Conservation (phyloP, 768 basidiomycete genomes). For the Paxillus ammoniavirescens region DNA sequence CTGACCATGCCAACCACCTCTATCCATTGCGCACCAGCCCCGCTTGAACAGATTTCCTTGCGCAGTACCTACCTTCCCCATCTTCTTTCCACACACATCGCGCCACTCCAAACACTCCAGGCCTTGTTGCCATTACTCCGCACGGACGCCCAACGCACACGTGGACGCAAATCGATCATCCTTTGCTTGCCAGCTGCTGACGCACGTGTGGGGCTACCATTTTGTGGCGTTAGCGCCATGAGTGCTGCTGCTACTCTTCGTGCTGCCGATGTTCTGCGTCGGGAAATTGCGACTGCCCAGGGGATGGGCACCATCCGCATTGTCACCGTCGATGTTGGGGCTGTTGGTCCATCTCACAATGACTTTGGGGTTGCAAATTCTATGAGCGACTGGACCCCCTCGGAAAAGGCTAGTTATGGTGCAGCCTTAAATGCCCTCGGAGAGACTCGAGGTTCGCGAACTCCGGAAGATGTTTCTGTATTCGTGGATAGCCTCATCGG, state of each 20-base stretch:
- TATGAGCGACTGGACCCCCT: conserved; percentile 72
- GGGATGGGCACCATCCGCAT: conserved; percentile 55
- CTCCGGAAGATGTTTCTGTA: conserved; percentile 52
- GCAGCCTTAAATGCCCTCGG: conserved; percentile 58
- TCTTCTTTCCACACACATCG: conserved; percentile 71
- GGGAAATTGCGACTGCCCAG: conserved; percentile 69
- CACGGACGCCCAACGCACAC: conserved; percentile 54
- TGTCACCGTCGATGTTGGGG: conserved; percentile 73
- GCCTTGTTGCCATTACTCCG: conserved; percentile 75
- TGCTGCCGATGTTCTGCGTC: conserved; percentile 68
- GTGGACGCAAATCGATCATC: conserved; percentile 49
- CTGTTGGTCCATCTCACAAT: conserved; percentile 33
- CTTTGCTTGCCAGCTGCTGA: conserved; percentile 75
- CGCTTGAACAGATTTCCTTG: conserved; percentile 70
- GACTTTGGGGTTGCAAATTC: conserved; percentile 40
- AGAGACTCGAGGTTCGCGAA: conserved; percentile 43
- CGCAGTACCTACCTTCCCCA: conserved; percentile 65
- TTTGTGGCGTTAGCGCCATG: conserved; percentile 64
- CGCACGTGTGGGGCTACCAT: conserved; percentile 74
- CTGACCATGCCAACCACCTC: conserved; percentile 54
- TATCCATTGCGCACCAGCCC: conserved; percentile 43
- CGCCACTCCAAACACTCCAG: conserved; percentile 75
- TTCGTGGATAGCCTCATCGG: conserved; percentile 60
- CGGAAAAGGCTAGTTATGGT: conserved; percentile 72
- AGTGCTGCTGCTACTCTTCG: conserved; percentile 70